These are phyloP conservation scores for Neonectria neomacrospora DNA, from an alignment of 2,329 filamentous ascomycete genomes.

Conservation along the genomic window DNA sequence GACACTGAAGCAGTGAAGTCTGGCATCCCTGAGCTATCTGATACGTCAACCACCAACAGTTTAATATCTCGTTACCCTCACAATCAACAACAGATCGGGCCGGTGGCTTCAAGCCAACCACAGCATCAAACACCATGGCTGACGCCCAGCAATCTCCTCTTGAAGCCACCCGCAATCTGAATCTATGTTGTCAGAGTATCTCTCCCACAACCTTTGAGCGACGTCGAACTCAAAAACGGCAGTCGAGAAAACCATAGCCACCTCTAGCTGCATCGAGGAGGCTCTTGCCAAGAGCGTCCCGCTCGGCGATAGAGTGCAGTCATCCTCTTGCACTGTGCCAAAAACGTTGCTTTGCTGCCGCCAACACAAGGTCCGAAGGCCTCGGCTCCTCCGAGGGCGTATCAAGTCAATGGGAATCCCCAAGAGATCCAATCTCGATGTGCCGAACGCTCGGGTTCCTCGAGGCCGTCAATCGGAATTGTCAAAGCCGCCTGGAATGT, in stretches of 20 bases:
- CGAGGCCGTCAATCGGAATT: background rate
- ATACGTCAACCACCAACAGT: background rate
- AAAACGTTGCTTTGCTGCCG: conserved; percentile 18
- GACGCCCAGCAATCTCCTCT: background rate
- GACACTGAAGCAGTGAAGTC: background rate
- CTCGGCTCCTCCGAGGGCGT: conserved; percentile 21
- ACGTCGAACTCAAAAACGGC: conserved; percentile 10
- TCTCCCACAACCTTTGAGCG: conserved; percentile 8
- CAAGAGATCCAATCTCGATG: conserved; percentile 24
- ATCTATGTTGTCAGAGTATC: background rate
- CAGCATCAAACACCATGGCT: conserved; percentile 3
- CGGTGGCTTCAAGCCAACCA: background rate
- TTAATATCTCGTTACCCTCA: background rate
- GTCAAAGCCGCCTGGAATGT: background rate
- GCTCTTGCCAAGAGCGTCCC: background rate
- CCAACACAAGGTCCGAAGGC: background rate
- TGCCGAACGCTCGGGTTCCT: conserved; percentile 1
- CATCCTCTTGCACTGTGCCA: background rate
- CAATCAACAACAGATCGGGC: background rate
- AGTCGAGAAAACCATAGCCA: background rate
- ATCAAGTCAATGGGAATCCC: background rate
- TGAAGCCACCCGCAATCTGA: conserved; percentile 15
- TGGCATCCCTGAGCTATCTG: background rate
- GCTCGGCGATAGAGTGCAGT: background rate
- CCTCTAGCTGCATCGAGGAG: background rate